These are phyloP conservation scores for Wallacemonas sp. DNA, from an alignment of 208 protist species.

Conservation along the genomic window DNA sequence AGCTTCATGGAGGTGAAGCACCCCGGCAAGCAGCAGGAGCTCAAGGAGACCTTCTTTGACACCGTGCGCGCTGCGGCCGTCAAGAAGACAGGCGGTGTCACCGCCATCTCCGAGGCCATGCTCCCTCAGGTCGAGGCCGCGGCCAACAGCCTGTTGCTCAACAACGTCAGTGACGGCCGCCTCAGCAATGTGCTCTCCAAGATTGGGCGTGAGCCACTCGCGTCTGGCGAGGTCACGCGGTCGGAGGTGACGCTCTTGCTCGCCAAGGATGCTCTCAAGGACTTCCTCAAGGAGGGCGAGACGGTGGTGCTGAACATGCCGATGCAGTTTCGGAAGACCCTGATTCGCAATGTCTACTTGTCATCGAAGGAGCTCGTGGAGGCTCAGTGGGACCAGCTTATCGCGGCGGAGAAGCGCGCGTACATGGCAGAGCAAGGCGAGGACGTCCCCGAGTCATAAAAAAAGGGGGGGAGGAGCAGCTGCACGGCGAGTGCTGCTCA, in stretches of 20 bases:
- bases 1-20: conserved; percentile 91
- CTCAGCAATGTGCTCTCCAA: conserved; percentile 87
- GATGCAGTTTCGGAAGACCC: conserved; percentile 74
- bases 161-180: conserved; percentile 84
- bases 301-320: conserved; percentile 78
- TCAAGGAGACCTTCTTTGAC: conserved; percentile 87
- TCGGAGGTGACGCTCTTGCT: conserved; percentile 68
- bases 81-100: conserved; percentile 51
- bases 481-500: too few species aligned
- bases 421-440: conserved; percentile 26
- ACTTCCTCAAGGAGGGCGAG: conserved; percentile 88
- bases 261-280: conserved; percentile 88
- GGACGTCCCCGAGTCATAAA: background rate
- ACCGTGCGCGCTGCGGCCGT: conserved; percentile 78
- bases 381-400: conserved; percentile 59
- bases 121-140: conserved; percentile 82
- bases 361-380: conserved; percentile 65
- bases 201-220: conserved; percentile 75
- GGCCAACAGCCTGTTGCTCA: conserved; percentile 78
- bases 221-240: conserved; percentile 55
- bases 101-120: conserved; percentile 74
- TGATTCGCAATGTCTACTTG: conserved; percentile 80
- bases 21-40: conserved; percentile 89
- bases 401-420: conserved; percentile 35
- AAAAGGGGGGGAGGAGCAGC: too few species aligned